A percentile compares a stretch with the other conserved stretches of the same genome.
Evolutionary conservation across 495 filamentous ascomycete species (phyloP).

Genomic region (Talaromyces trachyspermus): DNA sequence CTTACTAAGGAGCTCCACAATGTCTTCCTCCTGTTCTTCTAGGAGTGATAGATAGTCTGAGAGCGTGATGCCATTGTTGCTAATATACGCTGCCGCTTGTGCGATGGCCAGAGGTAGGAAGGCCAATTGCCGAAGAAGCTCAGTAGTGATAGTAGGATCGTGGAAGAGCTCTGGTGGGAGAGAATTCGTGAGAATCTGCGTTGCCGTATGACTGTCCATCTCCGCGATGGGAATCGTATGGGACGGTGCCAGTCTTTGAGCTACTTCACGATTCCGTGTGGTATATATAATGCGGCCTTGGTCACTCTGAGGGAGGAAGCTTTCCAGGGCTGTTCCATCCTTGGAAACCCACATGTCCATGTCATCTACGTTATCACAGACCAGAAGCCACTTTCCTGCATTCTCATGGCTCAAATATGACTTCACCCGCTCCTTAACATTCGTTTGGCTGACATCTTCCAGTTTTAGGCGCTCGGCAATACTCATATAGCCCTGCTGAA

Average conservation of each 20-base stretch:
- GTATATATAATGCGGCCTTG: slow-evolving; percentile 16
- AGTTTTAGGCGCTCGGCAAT: slow-evolving; percentile 26
- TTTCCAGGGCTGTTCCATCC: slow-evolving; percentile 4
- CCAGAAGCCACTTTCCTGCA: slow-evolving; percentile 14
- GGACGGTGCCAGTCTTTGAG: slow-evolving; percentile 5
- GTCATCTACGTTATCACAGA: slow-evolving; percentile 21
- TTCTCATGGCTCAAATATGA: slow-evolving; percentile 14
- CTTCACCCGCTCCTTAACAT: slow-evolving; percentile 18
- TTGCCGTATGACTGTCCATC: slow-evolving; percentile 12
- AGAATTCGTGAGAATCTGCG: slow-evolving; percentile 14
- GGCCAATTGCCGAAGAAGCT: slow-evolving; percentile 24
- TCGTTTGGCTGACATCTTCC: slow-evolving; percentile 3
- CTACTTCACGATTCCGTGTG: slow-evolving; percentile 18
- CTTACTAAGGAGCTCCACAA: slow-evolving; percentile 25
- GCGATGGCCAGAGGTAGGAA: slow-evolving; percentile 39
- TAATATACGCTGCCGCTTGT: slow-evolving; percentile 40
- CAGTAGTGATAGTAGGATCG: background rate
- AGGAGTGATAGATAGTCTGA: slow-evolving; percentile 30
- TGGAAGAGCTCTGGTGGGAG: slow-evolving; percentile 10
- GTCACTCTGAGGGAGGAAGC: slow-evolving; percentile 5
- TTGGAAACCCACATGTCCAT: slow-evolving; percentile 5
- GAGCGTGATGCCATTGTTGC: slow-evolving; percentile 23
- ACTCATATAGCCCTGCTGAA: slow-evolving; percentile 38
- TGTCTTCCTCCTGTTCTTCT: slow-evolving; percentile 21
- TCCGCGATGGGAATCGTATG: slow-evolving; percentile 12